These are phyloP conservation scores for Fragaria ananassa DNA, from an alignment of 306 rosid species.

Conservation along the genomic window DNA sequence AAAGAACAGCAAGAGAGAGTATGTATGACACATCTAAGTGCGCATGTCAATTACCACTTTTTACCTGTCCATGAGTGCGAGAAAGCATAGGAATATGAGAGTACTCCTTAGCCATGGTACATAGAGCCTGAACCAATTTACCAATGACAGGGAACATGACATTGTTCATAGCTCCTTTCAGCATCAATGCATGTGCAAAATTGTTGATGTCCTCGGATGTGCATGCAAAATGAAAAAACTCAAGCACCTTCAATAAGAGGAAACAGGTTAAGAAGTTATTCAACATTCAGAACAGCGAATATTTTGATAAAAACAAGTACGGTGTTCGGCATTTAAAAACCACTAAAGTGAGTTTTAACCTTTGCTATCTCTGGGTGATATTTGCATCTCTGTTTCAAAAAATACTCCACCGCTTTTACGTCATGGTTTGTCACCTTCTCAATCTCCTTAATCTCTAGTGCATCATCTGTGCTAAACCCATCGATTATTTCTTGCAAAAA, in stretches of 20 bases:
- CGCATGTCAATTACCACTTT: background rate
- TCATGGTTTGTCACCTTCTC: slow-evolving; percentile 86
- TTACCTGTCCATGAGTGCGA: slow-evolving; percentile 88
- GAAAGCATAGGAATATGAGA: slow-evolving; percentile 78
- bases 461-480: slow-evolving; percentile 53
- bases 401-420: slow-evolving; percentile 88
- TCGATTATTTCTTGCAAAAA: slow-evolving; percentile 60
- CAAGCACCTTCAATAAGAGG: slow-evolving; percentile 59
- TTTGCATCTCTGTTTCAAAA: slow-evolving; percentile 77
- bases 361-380: slow-evolving; percentile 61
- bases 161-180: slow-evolving; percentile 59
- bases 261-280: background rate
- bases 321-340: background rate
- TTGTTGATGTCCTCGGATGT: slow-evolving; percentile 94
- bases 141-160: slow-evolving; percentile 70
- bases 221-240: slow-evolving; percentile 89
- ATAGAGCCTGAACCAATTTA: slow-evolving; percentile 51
- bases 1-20: background rate
- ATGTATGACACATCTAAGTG: background rate
- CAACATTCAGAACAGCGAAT: background rate
- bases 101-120: slow-evolving; percentile 57
- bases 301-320: background rate
- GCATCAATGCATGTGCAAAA: slow-evolving; percentile 87
- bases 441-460: slow-evolving; percentile 64
- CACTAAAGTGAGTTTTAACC: slow-evolving; percentile 19